These are phyloP conservation scores for Solanum verrucosum DNA, from an alignment of 257 asterid genomes.

Conservation along the genomic window DNA sequence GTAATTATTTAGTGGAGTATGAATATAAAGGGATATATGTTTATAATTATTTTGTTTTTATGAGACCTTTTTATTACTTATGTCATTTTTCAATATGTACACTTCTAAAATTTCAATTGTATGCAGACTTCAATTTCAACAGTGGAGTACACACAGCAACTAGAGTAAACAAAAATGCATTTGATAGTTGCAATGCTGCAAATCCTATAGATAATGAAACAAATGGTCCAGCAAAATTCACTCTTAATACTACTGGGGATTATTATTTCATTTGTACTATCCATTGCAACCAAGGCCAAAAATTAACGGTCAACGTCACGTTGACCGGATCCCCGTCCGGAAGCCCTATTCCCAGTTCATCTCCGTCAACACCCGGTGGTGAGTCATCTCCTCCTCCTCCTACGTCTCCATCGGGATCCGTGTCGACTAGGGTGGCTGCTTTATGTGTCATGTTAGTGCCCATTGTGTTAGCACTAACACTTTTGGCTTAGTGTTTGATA, in stretches of 20 bases:
- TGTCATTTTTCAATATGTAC: background rate
- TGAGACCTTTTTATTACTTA: background rate
- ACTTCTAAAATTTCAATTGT: background rate
- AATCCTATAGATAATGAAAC: background rate
- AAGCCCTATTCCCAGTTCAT: background rate
- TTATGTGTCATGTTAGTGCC: background rate
- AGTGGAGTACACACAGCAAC: constrained; percentile 16
- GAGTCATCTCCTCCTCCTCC: background rate
- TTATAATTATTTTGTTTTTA: too few relatives aligned
- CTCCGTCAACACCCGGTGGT: background rate
- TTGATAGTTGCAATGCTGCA: constrained; percentile 5
- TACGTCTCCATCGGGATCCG: background rate
- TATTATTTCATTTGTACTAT: constrained; percentile 15
- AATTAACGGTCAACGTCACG: background rate
- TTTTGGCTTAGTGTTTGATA: background rate
- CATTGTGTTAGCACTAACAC: background rate
- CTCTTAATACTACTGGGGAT: constrained; percentile 7
- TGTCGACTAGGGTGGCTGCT: background rate
- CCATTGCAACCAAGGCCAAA: constrained; percentile 13
- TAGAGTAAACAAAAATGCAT: constrained; percentile 3
- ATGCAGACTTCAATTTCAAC: constrained; percentile 16
- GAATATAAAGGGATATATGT: too few relatives aligned
- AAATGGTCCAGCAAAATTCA: constrained; percentile 17
- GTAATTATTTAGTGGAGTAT: too few relatives aligned
- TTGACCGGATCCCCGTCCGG: background rate